phyloP scores from a whole-genome alignment of 768 basidiomycete species.

The Pleurotus giganteus region DNA sequence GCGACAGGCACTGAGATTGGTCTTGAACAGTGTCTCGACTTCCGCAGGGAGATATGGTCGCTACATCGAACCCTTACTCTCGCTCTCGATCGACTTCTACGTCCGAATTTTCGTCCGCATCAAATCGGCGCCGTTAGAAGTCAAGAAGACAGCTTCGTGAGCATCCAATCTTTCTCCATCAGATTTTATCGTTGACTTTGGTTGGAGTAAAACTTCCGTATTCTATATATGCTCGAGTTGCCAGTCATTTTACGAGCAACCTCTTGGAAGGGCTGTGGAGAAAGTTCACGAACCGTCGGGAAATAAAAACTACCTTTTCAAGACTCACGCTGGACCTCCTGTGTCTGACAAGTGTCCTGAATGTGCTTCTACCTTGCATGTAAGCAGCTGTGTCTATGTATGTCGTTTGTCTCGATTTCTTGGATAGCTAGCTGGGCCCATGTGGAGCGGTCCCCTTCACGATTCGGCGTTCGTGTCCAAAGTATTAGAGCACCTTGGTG shows the following conservation, averaged over 20 bases:
- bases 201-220: slow-evolving; percentile 73
- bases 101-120: slow-evolving; percentile 88
- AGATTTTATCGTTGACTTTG: slow-evolving; percentile 11
- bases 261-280: slow-evolving; percentile 73
- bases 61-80: slow-evolving; percentile 84
- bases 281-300: slow-evolving; percentile 56
- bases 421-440: slow-evolving; percentile 82
- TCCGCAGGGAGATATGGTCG: slow-evolving; percentile 92
- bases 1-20: slow-evolving; percentile 79
- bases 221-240: slow-evolving; percentile 87
- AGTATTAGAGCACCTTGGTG: slow-evolving; percentile 71
- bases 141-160: slow-evolving; percentile 80
- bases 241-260: slow-evolving; percentile 79
- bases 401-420: background rate
- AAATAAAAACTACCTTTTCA: slow-evolving; percentile 63
- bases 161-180: slow-evolving; percentile 21
- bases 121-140: slow-evolving; percentile 69
- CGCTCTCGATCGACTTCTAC: slow-evolving; percentile 96
- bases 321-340: slow-evolving; percentile 68
- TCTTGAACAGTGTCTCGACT: slow-evolving; percentile 82
- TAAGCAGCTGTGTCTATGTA: slow-evolving; percentile 31
- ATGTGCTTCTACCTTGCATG: slow-evolving; percentile 77
- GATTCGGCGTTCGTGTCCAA: slow-evolving; percentile 69
- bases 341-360: slow-evolving; percentile 72
- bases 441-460: slow-evolving; percentile 94